Evolutionary conservation across 345 rosid genomes (phyloP).

Genomic region (Chamaenerion angustifolium): DNA sequence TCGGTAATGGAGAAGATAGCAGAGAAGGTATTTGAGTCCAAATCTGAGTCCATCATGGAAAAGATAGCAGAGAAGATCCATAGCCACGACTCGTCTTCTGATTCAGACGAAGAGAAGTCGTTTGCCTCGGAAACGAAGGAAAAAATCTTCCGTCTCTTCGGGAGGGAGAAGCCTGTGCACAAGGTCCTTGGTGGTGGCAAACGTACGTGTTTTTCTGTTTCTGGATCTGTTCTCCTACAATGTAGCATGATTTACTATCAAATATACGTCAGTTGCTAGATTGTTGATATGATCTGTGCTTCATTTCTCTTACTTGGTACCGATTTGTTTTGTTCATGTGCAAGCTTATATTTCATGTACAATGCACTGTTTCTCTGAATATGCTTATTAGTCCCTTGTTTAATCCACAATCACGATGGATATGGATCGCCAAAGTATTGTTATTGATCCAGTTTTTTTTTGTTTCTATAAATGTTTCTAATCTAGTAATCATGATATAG

Average conservation of each 20-base stretch:
- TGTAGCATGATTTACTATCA: neutral
- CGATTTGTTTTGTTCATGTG: no score
- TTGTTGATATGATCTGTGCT: neutral
- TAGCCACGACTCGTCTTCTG: slow-evolving; percentile 9
- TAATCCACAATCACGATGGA: no score
- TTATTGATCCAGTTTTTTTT: no score
- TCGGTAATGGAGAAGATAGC: slow-evolving; percentile 10
- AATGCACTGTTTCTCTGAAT: no score
- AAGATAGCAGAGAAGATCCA: slow-evolving; percentile 14
- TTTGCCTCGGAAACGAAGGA: slow-evolving; percentile 7
- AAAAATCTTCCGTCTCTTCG: slow-evolving; percentile 27
- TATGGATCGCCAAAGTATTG: no score
- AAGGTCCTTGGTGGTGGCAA: slow-evolving; percentile 38
- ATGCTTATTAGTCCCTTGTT: no score
- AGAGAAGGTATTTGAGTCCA: slow-evolving; percentile 10
- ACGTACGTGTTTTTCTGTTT: slow-evolving; percentile 13
- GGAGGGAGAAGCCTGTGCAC: slow-evolving; percentile 38
- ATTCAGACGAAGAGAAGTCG: slow-evolving; percentile 11
- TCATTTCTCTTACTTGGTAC: neutral
- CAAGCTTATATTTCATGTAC: no score
- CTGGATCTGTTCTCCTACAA: neutral
- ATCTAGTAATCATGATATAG: no score
- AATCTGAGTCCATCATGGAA: slow-evolving; percentile 9
- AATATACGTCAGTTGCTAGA: neutral
- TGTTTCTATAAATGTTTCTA: no score